A percentile compares a stretch with the other conserved stretches of the same genome.
Evolutionary conservation across 164 flowering plant species (phyloP).

Genomic region (Tinospora cordifolia): DNA sequence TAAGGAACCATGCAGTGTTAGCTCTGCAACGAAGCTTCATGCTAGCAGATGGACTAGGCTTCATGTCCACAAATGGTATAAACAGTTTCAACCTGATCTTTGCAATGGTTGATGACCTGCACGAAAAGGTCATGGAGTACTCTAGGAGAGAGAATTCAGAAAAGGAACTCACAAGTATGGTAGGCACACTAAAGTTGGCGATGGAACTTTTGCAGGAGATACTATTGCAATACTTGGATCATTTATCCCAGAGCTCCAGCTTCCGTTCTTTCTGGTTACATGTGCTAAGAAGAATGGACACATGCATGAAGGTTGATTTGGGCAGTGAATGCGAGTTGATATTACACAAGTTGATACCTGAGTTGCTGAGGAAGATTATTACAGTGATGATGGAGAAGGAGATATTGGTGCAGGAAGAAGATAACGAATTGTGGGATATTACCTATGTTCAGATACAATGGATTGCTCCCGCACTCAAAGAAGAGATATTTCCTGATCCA

Average conservation of each 20-base stretch:
- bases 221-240: constrained; percentile 51
- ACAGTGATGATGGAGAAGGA: constrained; percentile 56
- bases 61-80: constrained; percentile 42
- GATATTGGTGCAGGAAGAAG: constrained; percentile 50
- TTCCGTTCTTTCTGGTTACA: constrained; percentile 85
- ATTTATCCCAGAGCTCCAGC: constrained; percentile 38
- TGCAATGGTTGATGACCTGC: constrained; percentile 88
- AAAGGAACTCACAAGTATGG: constrained; percentile 74
- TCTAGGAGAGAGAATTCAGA: constrained; percentile 65
- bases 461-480: constrained; percentile 85
- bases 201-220: constrained; percentile 71
- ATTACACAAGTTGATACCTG: constrained; percentile 50
- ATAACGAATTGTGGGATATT: constrained; percentile 76
- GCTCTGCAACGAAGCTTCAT: constrained; percentile 48
- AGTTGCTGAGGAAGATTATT: constrained; percentile 56
- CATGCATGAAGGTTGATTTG: constrained; percentile 81
- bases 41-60: constrained; percentile 51
- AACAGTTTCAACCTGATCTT: constrained; percentile 62
- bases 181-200: constrained; percentile 56
- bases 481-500: constrained; percentile 69
- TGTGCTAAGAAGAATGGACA: constrained; percentile 82
- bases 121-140: constrained; percentile 79
- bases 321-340: constrained; percentile 44
- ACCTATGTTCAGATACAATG: constrained; percentile 88
- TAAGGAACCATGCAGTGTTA: constrained; percentile 61